Evolutionary conservation across 352 stramenopile species (phyloP).

Genomic region (Globisporangium canariense): DNA sequence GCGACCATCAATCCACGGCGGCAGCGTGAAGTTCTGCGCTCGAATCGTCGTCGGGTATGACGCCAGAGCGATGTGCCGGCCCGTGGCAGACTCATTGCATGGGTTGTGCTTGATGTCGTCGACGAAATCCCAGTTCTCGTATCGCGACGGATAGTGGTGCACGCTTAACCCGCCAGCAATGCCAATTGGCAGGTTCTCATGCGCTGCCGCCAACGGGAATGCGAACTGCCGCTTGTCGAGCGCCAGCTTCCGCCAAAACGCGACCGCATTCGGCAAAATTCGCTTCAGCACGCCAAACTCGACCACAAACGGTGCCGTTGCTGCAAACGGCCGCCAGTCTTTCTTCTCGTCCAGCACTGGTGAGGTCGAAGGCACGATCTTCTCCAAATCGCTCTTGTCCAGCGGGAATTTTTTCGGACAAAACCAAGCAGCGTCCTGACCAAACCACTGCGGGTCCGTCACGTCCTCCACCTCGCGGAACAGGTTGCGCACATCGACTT

Average conservation of each 20-base stretch:
- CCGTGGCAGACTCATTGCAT: constrained; percentile 37
- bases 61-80: constrained; percentile 40
- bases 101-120: constrained; percentile 80
- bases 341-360: constrained; percentile 30
- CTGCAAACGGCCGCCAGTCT: constrained; percentile 73
- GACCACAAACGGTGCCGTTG: constrained; percentile 67
- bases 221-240: constrained; percentile 58
- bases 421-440: constrained; percentile 82
- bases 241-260: constrained; percentile 50
- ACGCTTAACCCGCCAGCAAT: constrained; percentile 73
- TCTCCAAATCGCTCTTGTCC: constrained; percentile 26
- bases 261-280: constrained; percentile 46
- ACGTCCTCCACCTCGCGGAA: constrained; percentile 62
- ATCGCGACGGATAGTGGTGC: constrained; percentile 76
- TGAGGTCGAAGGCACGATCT: constrained; percentile 41
- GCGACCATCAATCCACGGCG: constrained; percentile 72
- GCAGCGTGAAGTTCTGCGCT: constrained; percentile 67
- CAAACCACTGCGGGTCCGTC: constrained; percentile 44
- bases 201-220: constrained; percentile 63
- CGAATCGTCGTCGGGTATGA: constrained; percentile 79
- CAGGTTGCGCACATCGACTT: constrained; percentile 69
- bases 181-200: constrained; percentile 47
- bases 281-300: constrained; percentile 47
- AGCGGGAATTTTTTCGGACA: constrained; percentile 51
- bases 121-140: constrained; percentile 87